Evolutionary conservation across 139 green algal species (phyloP).

Genomic region (Picochlorum costavermella): DNA sequence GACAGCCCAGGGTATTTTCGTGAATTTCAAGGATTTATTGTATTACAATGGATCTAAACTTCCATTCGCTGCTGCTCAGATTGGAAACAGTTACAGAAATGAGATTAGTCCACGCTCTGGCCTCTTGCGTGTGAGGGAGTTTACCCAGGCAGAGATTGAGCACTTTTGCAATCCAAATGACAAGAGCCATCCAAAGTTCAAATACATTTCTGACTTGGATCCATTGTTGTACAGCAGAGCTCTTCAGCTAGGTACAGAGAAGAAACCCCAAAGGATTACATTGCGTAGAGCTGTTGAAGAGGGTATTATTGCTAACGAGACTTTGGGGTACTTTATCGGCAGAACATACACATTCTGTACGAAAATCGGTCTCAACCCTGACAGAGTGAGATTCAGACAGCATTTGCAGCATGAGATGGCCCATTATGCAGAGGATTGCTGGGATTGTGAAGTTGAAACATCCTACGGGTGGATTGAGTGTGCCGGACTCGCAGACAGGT

Average conservation of each 20-base stretch:
- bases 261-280: slow-evolving; percentile 64
- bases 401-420: slow-evolving; percentile 95
- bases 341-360: slow-evolving; percentile 91
- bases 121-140: slow-evolving; percentile 94
- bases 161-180: slow-evolving; percentile 93
- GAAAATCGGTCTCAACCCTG: slow-evolving; percentile 70
- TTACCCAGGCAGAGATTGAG: slow-evolving; percentile 99
- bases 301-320: slow-evolving; percentile 96
- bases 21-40: slow-evolving; percentile 91
- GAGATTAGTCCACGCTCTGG: slow-evolving; percentile 87
- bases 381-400: slow-evolving; percentile 88
- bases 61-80: slow-evolving; percentile 91
- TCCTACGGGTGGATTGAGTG: slow-evolving; percentile 98
- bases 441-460: slow-evolving; percentile 94
- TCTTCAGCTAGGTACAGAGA: slow-evolving; percentile 81
- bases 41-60: slow-evolving; percentile 98
- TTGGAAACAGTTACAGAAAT: slow-evolving; percentile 94
- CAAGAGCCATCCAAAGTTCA: slow-evolving; percentile 92
- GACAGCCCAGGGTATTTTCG: slow-evolving; percentile 87
- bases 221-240: slow-evolving; percentile 86
- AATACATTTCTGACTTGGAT: slow-evolving; percentile 55
- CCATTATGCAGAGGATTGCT: slow-evolving; percentile 92
- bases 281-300: slow-evolving; percentile 76
- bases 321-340: slow-evolving; percentile 98
- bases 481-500: slow-evolving; percentile 90